Conservation (phyloP, 2,329 filamentous ascomycete species). For the Aureobasidium sp. region DNA sequence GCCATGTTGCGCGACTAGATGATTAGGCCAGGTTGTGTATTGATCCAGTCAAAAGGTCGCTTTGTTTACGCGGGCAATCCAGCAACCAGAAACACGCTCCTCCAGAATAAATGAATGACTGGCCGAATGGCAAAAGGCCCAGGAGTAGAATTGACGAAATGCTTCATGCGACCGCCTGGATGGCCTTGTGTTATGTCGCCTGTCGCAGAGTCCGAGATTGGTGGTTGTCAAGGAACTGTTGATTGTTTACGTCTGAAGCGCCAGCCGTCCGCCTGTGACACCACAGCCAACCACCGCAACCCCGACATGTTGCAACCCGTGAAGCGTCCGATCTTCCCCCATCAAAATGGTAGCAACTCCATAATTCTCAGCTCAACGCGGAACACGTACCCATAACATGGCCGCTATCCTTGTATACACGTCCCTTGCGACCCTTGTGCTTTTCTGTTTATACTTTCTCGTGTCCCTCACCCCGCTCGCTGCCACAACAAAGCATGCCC, state of each 20-base stretch:
- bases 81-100: not conserved
- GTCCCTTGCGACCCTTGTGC: not conserved
- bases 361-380: not conserved
- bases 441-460: not conserved
- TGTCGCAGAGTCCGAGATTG: not conserved
- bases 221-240: constrained; percentile 3
- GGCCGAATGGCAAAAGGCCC: not conserved
- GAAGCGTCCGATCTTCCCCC: not conserved
- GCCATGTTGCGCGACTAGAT: constrained; percentile 14
- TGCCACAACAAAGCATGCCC: constrained; percentile 1
- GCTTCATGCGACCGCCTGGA: constrained; percentile 1
- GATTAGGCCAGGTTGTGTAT: not conserved
- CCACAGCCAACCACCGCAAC: not conserved
- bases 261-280: not conserved
- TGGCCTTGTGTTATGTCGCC: not conserved
- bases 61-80: not conserved
- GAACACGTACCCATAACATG: not conserved
- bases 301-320: not conserved
- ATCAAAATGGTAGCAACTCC: not conserved
- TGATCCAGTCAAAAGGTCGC: not conserved
- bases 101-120: not conserved
- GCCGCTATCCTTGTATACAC: not conserved
- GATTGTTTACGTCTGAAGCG: constrained; percentile 1
- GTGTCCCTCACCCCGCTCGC: not conserved
- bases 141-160: not conserved